phyloP scores from a whole-genome alignment of 1,284 basidiomycete species.

The Boletellus sp. region DNA sequence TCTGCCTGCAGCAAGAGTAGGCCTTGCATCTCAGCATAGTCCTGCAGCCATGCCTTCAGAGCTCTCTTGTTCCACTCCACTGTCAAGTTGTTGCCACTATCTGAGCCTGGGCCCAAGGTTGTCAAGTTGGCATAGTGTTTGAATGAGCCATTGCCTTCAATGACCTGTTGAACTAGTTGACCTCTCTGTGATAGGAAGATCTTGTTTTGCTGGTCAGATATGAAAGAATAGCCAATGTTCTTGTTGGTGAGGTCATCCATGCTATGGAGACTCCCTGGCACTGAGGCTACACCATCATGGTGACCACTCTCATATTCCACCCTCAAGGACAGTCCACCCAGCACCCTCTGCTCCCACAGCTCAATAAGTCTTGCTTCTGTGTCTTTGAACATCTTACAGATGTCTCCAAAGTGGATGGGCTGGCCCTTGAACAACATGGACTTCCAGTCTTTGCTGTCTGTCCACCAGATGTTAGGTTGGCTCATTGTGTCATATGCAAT shows the following conservation, averaged over 20 bases:
- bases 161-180: no score
- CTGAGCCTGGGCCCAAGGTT: no score
- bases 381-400: slow-evolving; percentile 13
- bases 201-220: slow-evolving; percentile 2
- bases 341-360: slow-evolving; percentile 19
- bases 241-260: slow-evolving; percentile 8
- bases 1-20: slow-evolving; percentile 14
- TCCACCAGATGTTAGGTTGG: slow-evolving; percentile 27
- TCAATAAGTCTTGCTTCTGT: slow-evolving; percentile 10
- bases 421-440: slow-evolving; percentile 17
- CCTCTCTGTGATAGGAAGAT: no score
- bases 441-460: slow-evolving; percentile 8
- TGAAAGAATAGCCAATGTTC: neutral
- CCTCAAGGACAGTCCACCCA: slow-evolving; percentile 12
- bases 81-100: no score
- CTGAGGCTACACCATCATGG: no score
- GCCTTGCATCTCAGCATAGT: slow-evolving; percentile 14
- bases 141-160: no score
- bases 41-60: slow-evolving; percentile 15
- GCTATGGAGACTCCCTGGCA: no score
- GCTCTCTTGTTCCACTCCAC: slow-evolving; percentile 10
- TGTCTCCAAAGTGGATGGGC: slow-evolving; percentile 3
- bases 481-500: slow-evolving; percentile 17
- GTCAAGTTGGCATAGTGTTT: neutral
- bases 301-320: slow-evolving; percentile 1